Base-by-base conservation (phyloP, 208 protist species). In the Leishmania lainsoni region DNA sequence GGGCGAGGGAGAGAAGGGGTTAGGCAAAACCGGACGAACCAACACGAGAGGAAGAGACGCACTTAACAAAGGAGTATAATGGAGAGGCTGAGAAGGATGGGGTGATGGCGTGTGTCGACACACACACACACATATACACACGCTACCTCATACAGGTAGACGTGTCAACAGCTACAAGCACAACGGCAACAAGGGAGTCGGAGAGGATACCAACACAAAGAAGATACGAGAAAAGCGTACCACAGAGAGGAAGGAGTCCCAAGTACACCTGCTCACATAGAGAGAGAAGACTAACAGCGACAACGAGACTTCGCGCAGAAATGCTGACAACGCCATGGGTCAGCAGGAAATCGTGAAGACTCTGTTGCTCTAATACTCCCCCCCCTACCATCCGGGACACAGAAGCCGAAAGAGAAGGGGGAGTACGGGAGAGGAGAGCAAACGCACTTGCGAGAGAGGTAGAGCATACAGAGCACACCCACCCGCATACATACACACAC, bases 291-390 rank as follows among this genome's bases (percentile, higher is more conserved):
- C 72, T 39, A 29, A 32, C 73, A 35, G 61, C 10, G 42, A 54
- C 6, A 49, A 14, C 16, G 66, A 49, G 51, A 42, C 77, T 51
- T 32, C 80, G 77, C 71, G 59, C 14, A 17, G 35, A 45, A 5
- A 39, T 32, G 71, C 5, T 16, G n/a, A 32, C 59, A 81, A 51
- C 78, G 29, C 20, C 29, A 61, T 76, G 16, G 59, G 45, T 42
- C 75, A 65, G 74, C 58, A 74, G 51, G 59, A 74, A 66, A 35
- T 29, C 58, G 35, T 29, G 51, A 70, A 48, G 26, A 68, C 59
- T 51, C 12, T 3, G 6, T 65, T 29, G 29, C 59, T 32, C 59
- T n/a, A 65, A 65, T 29, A n/a, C 59, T 65, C 35, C 59, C 6
- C 29, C 59, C 8, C 20, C 20, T 32, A 26, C 59, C 17, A 32